These are phyloP conservation scores for Suhomyces canberraensis DNA, from an alignment of 805 yeast species.

Conservation along the genomic window DNA sequence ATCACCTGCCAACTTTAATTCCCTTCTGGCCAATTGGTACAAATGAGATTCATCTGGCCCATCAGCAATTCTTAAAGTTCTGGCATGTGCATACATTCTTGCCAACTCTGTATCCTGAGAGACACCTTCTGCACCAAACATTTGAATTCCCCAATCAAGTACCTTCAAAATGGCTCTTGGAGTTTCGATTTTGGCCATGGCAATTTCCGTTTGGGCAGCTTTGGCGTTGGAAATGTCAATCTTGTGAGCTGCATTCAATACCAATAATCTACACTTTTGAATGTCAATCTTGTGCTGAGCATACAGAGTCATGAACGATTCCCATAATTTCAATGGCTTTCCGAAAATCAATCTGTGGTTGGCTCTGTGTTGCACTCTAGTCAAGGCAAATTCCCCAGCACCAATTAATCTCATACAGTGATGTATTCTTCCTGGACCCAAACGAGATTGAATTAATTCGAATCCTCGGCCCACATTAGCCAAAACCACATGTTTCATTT, in stretches of 20 bases:
- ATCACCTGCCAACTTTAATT: constrained; percentile 34
- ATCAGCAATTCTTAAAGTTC: constrained; percentile 63
- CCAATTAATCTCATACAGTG: constrained; percentile 68
- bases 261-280: constrained; percentile 51
- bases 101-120: constrained; percentile 61
- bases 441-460: constrained; percentile 58
- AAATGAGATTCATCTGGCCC: constrained; percentile 70
- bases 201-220: constrained; percentile 52
- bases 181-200: constrained; percentile 61
- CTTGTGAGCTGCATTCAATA: constrained; percentile 58
- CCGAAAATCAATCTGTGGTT: constrained; percentile 53
- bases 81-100: constrained; percentile 45
- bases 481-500: constrained; percentile 40
- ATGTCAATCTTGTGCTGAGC: constrained; percentile 55
- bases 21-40: constrained; percentile 51
- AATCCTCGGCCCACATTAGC: constrained; percentile 55
- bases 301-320: constrained; percentile 45
- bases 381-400: constrained; percentile 54
- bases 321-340: constrained; percentile 46
- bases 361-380: constrained; percentile 49
- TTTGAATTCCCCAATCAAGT: constrained; percentile 61
- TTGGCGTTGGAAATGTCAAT: constrained; percentile 55
- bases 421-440: constrained; percentile 70
- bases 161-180: constrained; percentile 53
- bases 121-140: constrained; percentile 64